These are phyloP conservation scores for Thalassiosira mediterranea DNA, from an alignment of 352 stramenopile species.

Conservation along the genomic window DNA sequence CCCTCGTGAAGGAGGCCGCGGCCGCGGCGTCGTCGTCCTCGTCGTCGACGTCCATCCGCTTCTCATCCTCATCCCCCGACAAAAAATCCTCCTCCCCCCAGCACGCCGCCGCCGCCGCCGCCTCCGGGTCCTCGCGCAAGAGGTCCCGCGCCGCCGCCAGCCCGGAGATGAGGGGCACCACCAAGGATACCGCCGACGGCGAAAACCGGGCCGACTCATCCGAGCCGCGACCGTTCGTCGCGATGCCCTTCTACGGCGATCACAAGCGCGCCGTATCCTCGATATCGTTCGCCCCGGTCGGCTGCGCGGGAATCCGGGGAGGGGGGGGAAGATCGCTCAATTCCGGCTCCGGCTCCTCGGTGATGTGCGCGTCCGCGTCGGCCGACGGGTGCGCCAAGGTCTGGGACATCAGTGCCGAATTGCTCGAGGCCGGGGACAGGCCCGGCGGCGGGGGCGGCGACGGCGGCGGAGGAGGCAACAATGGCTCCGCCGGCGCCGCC, in stretches of 20 bases:
- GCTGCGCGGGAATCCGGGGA: not conserved
- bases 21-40: no score
- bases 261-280: conserved; percentile 79
- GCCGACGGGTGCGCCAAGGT: conserved; percentile 76
- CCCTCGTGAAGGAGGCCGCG: no score
- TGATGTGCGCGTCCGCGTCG: conserved; percentile 63
- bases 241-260: conserved; percentile 73
- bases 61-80: no score
- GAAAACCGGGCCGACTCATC: not conserved
- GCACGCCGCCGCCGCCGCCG: no score
- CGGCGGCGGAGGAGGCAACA: no score
- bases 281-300: conserved; percentile 62
- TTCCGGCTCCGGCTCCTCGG: conserved; percentile 1
- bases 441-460: no score
- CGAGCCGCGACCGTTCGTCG: conserved; percentile 35
- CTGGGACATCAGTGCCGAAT: conserved; percentile 56
- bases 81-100: no score
- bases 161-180: no score
- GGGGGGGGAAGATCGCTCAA: conserved; percentile 1
- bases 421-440: no score
- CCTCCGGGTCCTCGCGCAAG: not conserved
- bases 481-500: not conserved
- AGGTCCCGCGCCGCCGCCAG: not conserved
- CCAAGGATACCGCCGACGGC: not conserved
- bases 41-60: no score